Conservation (phyloP, 768 basidiomycete species). For the Termitomyces titanicus region DNA sequence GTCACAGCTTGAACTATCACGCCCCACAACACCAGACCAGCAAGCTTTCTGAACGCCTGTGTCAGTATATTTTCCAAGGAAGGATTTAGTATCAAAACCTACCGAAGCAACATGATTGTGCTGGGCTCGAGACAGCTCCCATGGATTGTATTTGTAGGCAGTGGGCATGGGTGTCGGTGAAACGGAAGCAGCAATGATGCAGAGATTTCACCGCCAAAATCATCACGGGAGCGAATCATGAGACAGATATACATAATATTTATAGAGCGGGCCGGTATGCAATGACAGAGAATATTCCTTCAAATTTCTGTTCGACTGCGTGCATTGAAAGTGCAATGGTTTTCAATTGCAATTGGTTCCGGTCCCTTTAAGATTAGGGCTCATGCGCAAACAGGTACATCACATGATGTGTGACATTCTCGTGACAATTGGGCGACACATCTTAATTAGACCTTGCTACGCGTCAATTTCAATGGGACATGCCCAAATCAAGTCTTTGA, state of each 20-base stretch:
- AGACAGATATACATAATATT: neutral
- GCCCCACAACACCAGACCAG: conserved; percentile 3
- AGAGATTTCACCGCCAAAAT: neutral
- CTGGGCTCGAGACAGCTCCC: neutral
- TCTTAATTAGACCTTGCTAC: too few species aligned
- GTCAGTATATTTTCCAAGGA: neutral
- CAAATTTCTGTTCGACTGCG: neutral
- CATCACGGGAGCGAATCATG: conserved; percentile 11
- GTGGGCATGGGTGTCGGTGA: neutral
- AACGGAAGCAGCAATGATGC: neutral
- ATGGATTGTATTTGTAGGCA: conserved; percentile 4
- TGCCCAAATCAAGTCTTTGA: too few species aligned
- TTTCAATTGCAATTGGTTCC: too few species aligned
- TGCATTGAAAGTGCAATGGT: too few species aligned
- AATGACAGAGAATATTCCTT: conserved; percentile 22
- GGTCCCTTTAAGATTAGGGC: too few species aligned
- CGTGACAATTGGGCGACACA: too few species aligned
- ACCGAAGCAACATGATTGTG: conserved; percentile 6
- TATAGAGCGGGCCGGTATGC: conserved; percentile 1
- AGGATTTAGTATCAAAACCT: neutral
- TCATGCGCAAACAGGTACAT: too few species aligned
- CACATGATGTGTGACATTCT: too few species aligned
- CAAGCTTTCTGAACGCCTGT: conserved; percentile 1
- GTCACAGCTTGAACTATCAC: conserved; percentile 23
- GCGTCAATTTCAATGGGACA: too few species aligned